Conservation (phyloP, 192 early-diverging fungal genomes). For the Dissophora ornata region DNA sequence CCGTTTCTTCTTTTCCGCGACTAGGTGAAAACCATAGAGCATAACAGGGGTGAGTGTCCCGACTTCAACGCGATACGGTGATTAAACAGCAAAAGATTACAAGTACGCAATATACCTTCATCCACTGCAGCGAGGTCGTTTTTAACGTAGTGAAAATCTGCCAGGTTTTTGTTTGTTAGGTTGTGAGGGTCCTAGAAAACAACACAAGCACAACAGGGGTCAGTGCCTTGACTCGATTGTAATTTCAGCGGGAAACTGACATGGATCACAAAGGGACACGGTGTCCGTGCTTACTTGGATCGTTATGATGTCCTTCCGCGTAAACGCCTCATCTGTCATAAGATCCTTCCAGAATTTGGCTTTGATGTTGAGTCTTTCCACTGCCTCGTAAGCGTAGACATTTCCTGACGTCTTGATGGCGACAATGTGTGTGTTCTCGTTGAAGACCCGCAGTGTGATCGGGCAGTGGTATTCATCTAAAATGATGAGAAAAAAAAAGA, state of each 20-base stretch:
- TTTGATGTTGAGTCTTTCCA: conserved; percentile 89
- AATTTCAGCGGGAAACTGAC: too few species aligned
- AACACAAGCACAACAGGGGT: too few species aligned
- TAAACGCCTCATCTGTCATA: conserved; percentile 89
- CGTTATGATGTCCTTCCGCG: conserved; percentile 87
- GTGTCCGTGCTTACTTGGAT: conserved; percentile 66
- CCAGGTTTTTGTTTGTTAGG: conserved; percentile 70
- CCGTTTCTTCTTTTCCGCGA: conserved; percentile 58
- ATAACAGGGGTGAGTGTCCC: too few species aligned
- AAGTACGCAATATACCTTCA: conserved; percentile 57
- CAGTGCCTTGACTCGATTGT: too few species aligned
- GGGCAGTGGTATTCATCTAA: conserved; percentile 87
- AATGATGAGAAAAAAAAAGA: conserved; percentile 1
- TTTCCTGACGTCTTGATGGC: conserved; percentile 88
- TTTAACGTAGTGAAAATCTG: conserved; percentile 80
- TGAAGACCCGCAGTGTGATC: conserved; percentile 90
- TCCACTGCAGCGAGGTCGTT: conserved; percentile 72
- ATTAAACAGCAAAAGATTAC: neutral
- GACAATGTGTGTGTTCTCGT: conserved; percentile 86
- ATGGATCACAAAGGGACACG: too few species aligned
- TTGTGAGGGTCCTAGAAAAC: conserved; percentile 81
- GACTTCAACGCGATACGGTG: neutral
- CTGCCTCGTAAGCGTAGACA: conserved; percentile 87
- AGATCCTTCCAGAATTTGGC: conserved; percentile 88
- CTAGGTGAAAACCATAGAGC: conserved; percentile 12